Percentiles rank a stretch among this genome's conserved stretches.
Evolutionary conservation across 306 rosid genomes (phyloP).

Genomic region (Crotalaria pallida): DNA sequence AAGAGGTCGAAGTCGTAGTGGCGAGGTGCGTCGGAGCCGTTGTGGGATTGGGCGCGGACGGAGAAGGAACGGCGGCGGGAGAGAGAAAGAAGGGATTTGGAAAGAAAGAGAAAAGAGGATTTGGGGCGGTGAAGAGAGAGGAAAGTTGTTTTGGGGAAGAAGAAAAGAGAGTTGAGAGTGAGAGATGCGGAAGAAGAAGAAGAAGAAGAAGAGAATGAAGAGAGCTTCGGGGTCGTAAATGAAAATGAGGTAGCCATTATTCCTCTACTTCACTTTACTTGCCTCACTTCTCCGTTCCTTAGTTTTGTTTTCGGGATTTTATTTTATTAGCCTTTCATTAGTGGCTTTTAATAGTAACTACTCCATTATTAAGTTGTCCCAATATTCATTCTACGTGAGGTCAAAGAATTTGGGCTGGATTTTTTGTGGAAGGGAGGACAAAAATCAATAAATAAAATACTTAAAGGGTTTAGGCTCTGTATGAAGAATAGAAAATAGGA

Average conservation of each 20-base stretch:
- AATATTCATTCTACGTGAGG: no score
- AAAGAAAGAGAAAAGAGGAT: background rate
- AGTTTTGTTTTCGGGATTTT: background rate
- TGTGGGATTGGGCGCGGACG: constrained; percentile 41
- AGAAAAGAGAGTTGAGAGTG: constrained; percentile 17
- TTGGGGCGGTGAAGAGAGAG: constrained; percentile 18
- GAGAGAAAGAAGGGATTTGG: constrained; percentile 21
- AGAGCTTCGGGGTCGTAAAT: constrained; percentile 8
- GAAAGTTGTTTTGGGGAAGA: constrained; percentile 15
- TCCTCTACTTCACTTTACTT: no score
- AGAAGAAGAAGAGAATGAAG: constrained; percentile 6
- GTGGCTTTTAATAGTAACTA: no score
- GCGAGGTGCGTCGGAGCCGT: constrained; percentile 43
- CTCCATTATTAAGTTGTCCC: no score
- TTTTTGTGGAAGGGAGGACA: no score
- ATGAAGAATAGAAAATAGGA: no score
- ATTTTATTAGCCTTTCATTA: no score
- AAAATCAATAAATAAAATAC: no score
- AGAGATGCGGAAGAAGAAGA: constrained; percentile 21
- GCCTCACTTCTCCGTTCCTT: background rate
- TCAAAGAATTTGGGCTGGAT: no score
- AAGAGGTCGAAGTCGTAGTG: constrained; percentile 82
- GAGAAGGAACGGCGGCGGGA: constrained; percentile 24
- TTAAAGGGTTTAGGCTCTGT: no score
- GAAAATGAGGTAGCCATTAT: constrained; percentile 34